Percentiles rank a stretch among this genome's conserved stretches.
phyloP scores from a whole-genome alignment of 1,284 basidiomycete species.

The Wallemia mellicola region DNA sequence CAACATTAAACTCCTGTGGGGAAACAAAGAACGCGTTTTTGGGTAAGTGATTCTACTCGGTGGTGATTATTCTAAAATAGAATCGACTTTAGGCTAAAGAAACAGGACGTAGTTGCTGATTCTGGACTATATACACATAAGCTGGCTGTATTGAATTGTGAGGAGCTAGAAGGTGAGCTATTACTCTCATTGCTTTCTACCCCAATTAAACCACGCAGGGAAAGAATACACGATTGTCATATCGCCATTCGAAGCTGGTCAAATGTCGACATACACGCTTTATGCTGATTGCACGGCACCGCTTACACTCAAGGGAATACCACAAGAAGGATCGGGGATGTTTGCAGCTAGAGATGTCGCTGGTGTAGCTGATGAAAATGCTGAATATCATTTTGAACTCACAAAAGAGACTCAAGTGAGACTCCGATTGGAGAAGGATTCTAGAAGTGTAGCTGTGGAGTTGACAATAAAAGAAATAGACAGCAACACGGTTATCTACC shows the following conservation, averaged over 20 bases:
- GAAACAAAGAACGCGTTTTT: constrained; percentile 31
- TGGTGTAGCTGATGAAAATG: neutral
- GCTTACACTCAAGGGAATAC: constrained; percentile 15
- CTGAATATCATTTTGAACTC: neutral
- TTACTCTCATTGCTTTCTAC: too few species aligned
- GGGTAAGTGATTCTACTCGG: neutral
- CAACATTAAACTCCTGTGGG: constrained; percentile 45
- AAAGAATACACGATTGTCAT: constrained; percentile 53
- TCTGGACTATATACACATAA: constrained; percentile 63
- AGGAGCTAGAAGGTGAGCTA: constrained; percentile 25
- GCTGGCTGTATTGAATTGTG: constrained; percentile 25
- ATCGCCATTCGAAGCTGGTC: constrained; percentile 47
- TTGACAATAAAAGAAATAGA: too few species aligned
- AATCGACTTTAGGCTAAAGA: constrained; percentile 14
- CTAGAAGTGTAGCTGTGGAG: too few species aligned
- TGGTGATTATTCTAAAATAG: neutral
- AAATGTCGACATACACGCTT: constrained; percentile 33
- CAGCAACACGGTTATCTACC: too few species aligned
- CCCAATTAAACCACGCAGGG: too few species aligned
- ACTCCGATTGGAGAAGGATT: too few species aligned
- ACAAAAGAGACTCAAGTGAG: neutral
- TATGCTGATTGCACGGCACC: constrained; percentile 29
- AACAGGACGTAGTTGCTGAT: constrained; percentile 35
- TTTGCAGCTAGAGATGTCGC: constrained; percentile 16
- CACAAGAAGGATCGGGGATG: constrained; percentile 71